These are phyloP conservation scores for Ceratocystis albifundus DNA, from an alignment of 2,329 filamentous ascomycete genomes.

Conservation along the genomic window DNA sequence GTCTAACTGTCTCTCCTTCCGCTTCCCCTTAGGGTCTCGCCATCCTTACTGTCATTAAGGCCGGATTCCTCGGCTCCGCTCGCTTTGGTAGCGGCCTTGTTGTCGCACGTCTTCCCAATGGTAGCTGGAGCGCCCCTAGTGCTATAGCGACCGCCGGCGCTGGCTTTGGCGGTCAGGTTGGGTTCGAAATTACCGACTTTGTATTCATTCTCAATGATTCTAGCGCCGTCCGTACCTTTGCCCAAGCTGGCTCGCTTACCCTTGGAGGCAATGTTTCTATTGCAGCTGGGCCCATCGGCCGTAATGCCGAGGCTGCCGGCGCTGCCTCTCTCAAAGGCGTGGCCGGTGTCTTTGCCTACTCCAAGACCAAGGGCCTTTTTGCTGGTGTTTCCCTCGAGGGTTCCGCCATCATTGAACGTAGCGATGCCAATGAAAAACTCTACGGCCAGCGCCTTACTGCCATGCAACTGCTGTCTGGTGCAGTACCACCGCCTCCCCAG, in stretches of 20 bases:
- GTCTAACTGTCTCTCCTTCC: background rate
- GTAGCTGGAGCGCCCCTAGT: constrained; percentile 68
- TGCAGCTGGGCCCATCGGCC: constrained; percentile 82
- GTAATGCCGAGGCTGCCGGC: constrained; percentile 91
- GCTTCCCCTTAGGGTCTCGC: constrained; percentile 51
- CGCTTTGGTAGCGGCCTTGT: constrained; percentile 74
- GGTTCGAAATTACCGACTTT: constrained; percentile 82
- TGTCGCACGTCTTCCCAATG: constrained; percentile 65
- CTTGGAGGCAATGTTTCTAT: constrained; percentile 94
- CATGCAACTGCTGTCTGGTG: constrained; percentile 66
- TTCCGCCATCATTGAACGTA: constrained; percentile 81
- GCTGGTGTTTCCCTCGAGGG: constrained; percentile 92
- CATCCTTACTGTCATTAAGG: constrained; percentile 76
- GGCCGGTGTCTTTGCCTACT: constrained; percentile 90
- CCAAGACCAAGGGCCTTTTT: constrained; percentile 94
- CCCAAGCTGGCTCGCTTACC: constrained; percentile 81
- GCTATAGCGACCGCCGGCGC: constrained; percentile 72
- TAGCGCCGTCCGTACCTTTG: constrained; percentile 82
- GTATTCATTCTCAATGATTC: constrained; percentile 97
- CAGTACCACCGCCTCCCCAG: constrained; percentile 64
- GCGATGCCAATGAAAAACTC: constrained; percentile 93
- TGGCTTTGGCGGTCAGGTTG: constrained; percentile 76
- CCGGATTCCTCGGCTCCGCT: constrained; percentile 71
- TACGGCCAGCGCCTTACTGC: constrained; percentile 78
- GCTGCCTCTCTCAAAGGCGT: constrained; percentile 83